Evolutionary conservation across 345 rosid genomes (phyloP).

Genomic region (Jatropha curcas): DNA sequence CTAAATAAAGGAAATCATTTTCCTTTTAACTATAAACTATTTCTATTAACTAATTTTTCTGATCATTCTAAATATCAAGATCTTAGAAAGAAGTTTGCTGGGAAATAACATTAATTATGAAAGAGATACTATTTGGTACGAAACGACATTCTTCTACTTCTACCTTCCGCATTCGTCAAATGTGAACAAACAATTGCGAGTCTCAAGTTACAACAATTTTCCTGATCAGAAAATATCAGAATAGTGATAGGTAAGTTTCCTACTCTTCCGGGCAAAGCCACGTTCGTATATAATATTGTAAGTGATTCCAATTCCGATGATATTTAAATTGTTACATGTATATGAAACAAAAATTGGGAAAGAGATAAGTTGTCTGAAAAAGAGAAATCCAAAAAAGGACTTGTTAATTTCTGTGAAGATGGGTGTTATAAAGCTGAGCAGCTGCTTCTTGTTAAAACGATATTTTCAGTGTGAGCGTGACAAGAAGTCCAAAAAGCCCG

Average conservation of each 20-base stretch:
- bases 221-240: too few species aligned
- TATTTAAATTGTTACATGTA: neutral
- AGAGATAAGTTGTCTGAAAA: neutral
- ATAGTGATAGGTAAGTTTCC: neutral
- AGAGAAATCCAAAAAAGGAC: neutral
- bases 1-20: too few species aligned
- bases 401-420: conserved; percentile 6
- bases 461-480: neutral
- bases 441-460: neutral
- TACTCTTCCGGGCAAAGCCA: neutral
- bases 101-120: neutral
- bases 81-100: too few species aligned
- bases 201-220: neutral
- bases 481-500: conserved; percentile 4
- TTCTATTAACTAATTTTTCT: too few species aligned
- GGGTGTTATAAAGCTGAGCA: conserved; percentile 3
- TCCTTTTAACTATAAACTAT: too few species aligned
- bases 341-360: neutral
- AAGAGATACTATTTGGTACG: neutral
- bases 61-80: too few species aligned
- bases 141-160: neutral
- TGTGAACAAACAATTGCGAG: neutral
- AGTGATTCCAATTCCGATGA: neutral
- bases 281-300: neutral
- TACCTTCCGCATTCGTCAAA: too few species aligned